Conservation (phyloP, 2,329 filamentous ascomycete species). For the Colletotrichum limetticola region DNA sequence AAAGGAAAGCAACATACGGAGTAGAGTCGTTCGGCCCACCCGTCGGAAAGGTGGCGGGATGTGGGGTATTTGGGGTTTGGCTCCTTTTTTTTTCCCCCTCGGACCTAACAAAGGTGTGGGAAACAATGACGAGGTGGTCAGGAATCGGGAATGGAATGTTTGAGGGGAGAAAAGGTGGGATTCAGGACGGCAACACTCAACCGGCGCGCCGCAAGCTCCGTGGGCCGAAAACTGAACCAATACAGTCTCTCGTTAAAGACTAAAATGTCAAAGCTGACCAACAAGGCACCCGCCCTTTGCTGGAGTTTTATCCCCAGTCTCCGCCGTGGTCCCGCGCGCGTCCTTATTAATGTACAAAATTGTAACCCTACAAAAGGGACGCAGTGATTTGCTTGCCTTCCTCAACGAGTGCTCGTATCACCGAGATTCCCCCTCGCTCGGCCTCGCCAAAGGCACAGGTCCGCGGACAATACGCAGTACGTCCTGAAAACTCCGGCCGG, state of each 20-base stretch:
- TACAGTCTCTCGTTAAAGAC: slow-evolving; percentile 12
- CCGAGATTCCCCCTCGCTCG: slow-evolving; percentile 16
- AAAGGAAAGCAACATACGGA: not conserved
- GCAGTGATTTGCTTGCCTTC: no score
- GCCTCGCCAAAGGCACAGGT: not conserved
- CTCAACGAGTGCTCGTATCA: slow-evolving; percentile 13
- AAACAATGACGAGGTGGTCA: not conserved
- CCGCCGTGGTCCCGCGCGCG: slow-evolving; percentile 14
- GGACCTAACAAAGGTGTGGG: not conserved
- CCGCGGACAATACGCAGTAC: not conserved
- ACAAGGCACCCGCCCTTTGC: not conserved
- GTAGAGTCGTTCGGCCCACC: slow-evolving; percentile 17
- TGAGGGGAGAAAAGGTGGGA: not conserved
- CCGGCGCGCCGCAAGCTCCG: not conserved
- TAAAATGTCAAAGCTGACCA: not conserved
- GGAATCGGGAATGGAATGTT: not conserved
- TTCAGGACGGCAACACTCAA: not conserved
- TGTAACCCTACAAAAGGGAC: not conserved
- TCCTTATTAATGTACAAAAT: slow-evolving; percentile 18
- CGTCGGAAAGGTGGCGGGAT: slow-evolving; percentile 25
- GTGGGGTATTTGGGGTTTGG: slow-evolving; percentile 20
- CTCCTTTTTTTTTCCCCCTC: not conserved
- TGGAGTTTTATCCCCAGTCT: no score
- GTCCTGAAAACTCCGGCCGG: no score
- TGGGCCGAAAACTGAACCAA: slow-evolving; percentile 6